Evolutionary conservation across 306 rosid species (phyloP).

Genomic region (barrel medic (Medicago truncatula)): MtrunA17r5.0-ANR NC_053048.1:55871001-55871500

Average conservation of each 20-base stretch:
- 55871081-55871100: too few relatives aligned
- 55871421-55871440: slow-evolving; percentile 36
- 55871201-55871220: not conserved
- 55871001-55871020: not conserved
- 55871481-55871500: too few relatives aligned
- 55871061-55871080: not conserved
- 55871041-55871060: not conserved
- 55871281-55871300: slow-evolving; percentile 28
- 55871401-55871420: slow-evolving; percentile 5
- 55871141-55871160: too few relatives aligned
- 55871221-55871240: not conserved
- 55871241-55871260: not conserved
- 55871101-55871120: too few relatives aligned
- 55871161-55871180: too few relatives aligned
- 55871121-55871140: too few relatives aligned
- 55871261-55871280: slow-evolving; percentile 38
- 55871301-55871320: not conserved
- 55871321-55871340: slow-evolving; percentile 42
- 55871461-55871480: not conserved
- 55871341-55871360: slow-evolving; percentile 37
- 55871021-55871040: not conserved
- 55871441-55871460: not conserved
- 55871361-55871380: not conserved
- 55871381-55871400: not conserved
- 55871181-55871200: not conserved